phyloP scores from a whole-genome alignment of 148 eudicot genomes.

The Silene latifolia region DNA sequence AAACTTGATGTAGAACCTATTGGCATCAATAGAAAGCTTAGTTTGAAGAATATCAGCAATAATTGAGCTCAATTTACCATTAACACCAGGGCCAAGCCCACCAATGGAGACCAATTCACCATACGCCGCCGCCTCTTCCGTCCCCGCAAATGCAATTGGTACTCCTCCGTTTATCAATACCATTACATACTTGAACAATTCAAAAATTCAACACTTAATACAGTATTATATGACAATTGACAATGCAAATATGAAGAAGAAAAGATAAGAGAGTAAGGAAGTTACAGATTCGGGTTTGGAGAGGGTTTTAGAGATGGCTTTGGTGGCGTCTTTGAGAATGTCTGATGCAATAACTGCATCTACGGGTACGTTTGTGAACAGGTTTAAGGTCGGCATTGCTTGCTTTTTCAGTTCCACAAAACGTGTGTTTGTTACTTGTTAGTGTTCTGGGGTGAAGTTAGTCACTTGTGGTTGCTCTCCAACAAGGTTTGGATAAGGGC shows the following conservation, averaged over 20 bases:
- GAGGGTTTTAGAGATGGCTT: slow-evolving; percentile 82
- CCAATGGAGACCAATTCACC: slow-evolving; percentile 89
- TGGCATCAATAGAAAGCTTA: slow-evolving; percentile 64
- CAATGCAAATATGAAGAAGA: too few relatives aligned
- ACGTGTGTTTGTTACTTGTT: too few relatives aligned
- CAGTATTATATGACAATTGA: not conserved
- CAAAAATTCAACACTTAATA: not conserved
- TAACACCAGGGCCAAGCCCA: slow-evolving; percentile 73
- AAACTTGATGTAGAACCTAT: slow-evolving; percentile 89
- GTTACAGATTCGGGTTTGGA: slow-evolving; percentile 88
- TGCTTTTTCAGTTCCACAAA: too few relatives aligned
- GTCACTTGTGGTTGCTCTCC: too few relatives aligned
- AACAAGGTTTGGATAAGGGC: too few relatives aligned
- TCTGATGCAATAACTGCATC: slow-evolving; percentile 77
- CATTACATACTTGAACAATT: slow-evolving; percentile 74
- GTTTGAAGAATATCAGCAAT: slow-evolving; percentile 85
- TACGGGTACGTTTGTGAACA: slow-evolving; percentile 81
- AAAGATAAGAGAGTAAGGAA: not conserved
- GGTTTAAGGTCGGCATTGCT: slow-evolving; percentile 86
- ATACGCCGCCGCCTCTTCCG: slow-evolving; percentile 93
- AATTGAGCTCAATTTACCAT: slow-evolving; percentile 72
- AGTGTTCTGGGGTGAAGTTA: too few relatives aligned
- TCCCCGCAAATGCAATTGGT: slow-evolving; percentile 87
- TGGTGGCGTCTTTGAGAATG: slow-evolving; percentile 92
- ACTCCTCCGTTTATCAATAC: slow-evolving; percentile 75